A percentile compares a stretch with the other conserved stretches of the same genome.
These are phyloP conservation scores for Xylariaceae sp. DNA, from an alignment of 2,329 filamentous ascomycete genomes.

Conservation along the genomic window DNA sequence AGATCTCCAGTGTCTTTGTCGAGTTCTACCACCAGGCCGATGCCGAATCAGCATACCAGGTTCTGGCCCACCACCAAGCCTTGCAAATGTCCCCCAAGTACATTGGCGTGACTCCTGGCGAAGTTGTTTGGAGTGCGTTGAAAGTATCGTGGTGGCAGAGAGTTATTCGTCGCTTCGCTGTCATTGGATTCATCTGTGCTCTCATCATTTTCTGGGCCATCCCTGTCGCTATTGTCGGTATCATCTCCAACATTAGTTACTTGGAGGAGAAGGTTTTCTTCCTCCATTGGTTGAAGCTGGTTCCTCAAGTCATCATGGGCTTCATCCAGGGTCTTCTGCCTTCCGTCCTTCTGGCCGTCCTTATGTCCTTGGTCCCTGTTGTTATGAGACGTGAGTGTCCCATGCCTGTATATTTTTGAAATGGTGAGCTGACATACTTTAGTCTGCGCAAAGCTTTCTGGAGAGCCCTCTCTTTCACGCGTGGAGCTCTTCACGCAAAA, in stretches of 20 bases:
- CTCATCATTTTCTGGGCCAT: slow-evolving; percentile 85
- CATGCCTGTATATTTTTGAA: neutral
- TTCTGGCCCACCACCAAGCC: slow-evolving; percentile 79
- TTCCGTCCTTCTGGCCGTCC: slow-evolving; percentile 69
- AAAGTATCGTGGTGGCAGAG: slow-evolving; percentile 83
- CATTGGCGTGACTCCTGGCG: slow-evolving; percentile 74
- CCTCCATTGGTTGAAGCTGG: slow-evolving; percentile 64
- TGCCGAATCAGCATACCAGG: slow-evolving; percentile 83
- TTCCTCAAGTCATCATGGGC: slow-evolving; percentile 70
- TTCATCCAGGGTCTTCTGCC: slow-evolving; percentile 83
- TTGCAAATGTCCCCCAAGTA: slow-evolving; percentile 83
- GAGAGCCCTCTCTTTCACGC: slow-evolving; percentile 72
- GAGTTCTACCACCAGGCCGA: slow-evolving; percentile 81
- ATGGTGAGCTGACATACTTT: slow-evolving; percentile 7
- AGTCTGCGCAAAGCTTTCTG: slow-evolving; percentile 75
- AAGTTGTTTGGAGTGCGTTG: slow-evolving; percentile 85
- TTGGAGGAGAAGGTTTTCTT: slow-evolving; percentile 59
- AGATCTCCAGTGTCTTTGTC: slow-evolving; percentile 78
- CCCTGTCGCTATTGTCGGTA: slow-evolving; percentile 73
- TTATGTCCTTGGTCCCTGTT: slow-evolving; percentile 82
- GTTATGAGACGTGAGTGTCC: slow-evolving; percentile 65
- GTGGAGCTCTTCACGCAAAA: slow-evolving; percentile 89
- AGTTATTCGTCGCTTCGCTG: slow-evolving; percentile 65
- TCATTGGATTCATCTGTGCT: slow-evolving; percentile 67
- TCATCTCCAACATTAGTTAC: slow-evolving; percentile 77